Evolutionary conservation across 73 alveolate genomes (phyloP).

Genomic region (Tetrahymena elliotti): DNA sequence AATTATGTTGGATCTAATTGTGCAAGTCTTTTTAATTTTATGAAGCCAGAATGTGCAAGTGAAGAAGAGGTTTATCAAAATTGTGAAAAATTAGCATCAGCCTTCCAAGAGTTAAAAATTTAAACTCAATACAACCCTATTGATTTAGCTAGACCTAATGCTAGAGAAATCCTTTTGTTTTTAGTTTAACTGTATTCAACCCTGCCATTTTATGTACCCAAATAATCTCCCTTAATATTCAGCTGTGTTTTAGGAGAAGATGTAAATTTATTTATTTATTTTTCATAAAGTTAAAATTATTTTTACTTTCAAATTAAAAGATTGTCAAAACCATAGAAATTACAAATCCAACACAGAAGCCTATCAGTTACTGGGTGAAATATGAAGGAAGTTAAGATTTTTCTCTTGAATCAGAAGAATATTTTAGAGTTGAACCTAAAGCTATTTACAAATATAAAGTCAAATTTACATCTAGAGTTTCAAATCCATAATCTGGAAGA

Average conservation of each 20-base stretch:
- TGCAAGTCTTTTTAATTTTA: conserved; percentile 41
- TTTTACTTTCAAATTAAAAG: background rate
- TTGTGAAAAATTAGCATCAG: conserved; percentile 65
- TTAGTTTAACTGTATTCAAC: conserved; percentile 78
- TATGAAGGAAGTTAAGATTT: conserved; percentile 89
- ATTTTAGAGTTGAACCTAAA: conserved; percentile 79
- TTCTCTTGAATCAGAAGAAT: conserved; percentile 66
- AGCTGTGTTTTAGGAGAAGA: conserved; percentile 89
- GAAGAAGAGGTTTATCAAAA: conserved; percentile 62
- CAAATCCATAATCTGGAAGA: conserved; percentile 82
- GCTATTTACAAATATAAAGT: conserved; percentile 77
- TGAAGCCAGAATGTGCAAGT: conserved; percentile 52
- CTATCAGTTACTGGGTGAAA: conserved; percentile 89
- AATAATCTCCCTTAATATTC: conserved; percentile 78
- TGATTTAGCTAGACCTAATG: conserved; percentile 86
- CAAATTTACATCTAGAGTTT: conserved; percentile 80
- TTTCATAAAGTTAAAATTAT: background rate
- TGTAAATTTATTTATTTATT: conserved; percentile 5
- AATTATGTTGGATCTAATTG: conserved; percentile 61
- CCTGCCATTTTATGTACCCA: conserved; percentile 92
- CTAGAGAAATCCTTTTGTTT: conserved; percentile 89
- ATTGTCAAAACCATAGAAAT: conserved; percentile 70
- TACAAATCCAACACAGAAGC: conserved; percentile 82
- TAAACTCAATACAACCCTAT: conserved; percentile 59
- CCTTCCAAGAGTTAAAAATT: conserved; percentile 73